A percentile compares a stretch with the other conserved stretches of the same genome.
phyloP scores from a whole-genome alignment of 257 asterid species.

The Jacaranda mimosifolia region DNA sequence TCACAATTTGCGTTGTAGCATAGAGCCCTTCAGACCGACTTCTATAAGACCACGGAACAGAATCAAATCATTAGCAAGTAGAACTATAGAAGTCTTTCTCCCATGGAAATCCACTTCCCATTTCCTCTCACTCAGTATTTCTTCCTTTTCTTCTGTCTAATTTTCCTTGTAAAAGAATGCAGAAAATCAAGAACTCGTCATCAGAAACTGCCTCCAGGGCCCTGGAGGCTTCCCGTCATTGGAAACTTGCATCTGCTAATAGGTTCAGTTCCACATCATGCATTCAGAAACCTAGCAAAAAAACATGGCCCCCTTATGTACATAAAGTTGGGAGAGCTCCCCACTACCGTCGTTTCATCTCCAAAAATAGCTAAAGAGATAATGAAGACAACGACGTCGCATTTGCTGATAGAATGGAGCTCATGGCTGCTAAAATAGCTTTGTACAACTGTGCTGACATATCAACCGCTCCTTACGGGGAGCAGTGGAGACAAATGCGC shows the following conservation, averaged over 20 bases:
- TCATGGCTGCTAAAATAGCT: conserved; percentile 37
- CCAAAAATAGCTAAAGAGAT: conserved; percentile 39
- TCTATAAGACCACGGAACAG: too few relatives aligned
- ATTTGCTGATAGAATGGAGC: background rate
- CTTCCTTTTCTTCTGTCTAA: conserved; percentile 11
- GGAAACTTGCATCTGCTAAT: conserved; percentile 46
- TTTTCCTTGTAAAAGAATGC: conserved; percentile 4
- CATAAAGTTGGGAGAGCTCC: background rate
- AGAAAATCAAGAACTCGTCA: background rate
- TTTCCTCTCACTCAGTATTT: background rate
- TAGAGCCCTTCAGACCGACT: too few relatives aligned
- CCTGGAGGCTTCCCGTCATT: conserved; percentile 50
- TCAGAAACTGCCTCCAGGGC: conserved; percentile 50
- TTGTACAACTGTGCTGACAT: conserved; percentile 42
- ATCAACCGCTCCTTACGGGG: conserved; percentile 43
- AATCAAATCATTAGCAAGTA: too few relatives aligned
- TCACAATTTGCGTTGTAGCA: too few relatives aligned
- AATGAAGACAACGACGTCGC: conserved; percentile 33
- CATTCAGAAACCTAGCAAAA: conserved; percentile 33
- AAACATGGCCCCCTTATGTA: too few relatives aligned
- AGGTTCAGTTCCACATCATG: conserved; percentile 45
- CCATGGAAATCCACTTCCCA: too few relatives aligned
- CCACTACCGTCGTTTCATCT: conserved; percentile 41
- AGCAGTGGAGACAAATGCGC: conserved; percentile 48
- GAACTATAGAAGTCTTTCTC: too few relatives aligned